Evolutionary conservation across 2,329 filamentous ascomycete genomes (phyloP), one percentile per base, ranked within the genome.

Genomic region (Cladosporium velox): DNA sequence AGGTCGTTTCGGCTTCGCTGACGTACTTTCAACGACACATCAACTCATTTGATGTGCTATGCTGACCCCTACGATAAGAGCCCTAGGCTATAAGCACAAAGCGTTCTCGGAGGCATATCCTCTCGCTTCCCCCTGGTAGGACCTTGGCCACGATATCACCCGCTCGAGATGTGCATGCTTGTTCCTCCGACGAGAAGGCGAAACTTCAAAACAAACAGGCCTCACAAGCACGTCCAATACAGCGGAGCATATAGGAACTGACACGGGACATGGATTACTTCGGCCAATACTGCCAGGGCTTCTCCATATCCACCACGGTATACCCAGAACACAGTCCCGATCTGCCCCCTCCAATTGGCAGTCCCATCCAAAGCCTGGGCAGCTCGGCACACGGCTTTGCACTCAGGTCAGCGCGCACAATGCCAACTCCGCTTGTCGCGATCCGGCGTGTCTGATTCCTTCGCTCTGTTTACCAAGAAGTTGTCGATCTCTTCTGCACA

Each of bases 351-450:
- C 55, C 55, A 58, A 41, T 58, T 3, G 34, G n/a, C 32, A 34
- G 21, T 26, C 3, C 32, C 55, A 21, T 35, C 12, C 30, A 41
- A 21, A 58, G 41, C 38, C 59, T 61, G 59, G 59, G 59, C 59
- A 49, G 60, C 60, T 54, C 60, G 60, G 60, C 60, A 12, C 26
- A 55, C 47, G 60, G 54, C n/a, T 35, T 55, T 64, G 41, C 35
- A 24, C n/a, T 18, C 32, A 61, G 3, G 26, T 18, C 59, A 32
- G 41, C 49, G 8, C 32, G n/a, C 15, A 55, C 21, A 38, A 54
- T 41, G 60, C 60, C 60, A 64, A 64, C 21, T 55, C 60, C 60
- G 35, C 47, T 54, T 64, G 60, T 41, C 60, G 59, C 35, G 12
- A 59, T 59, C 28, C n/a, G 59, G 59, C 4, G 1, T 32, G 15